Evolutionary conservation across 805 yeast species (phyloP).

Genomic region (Candida alai): DNA sequence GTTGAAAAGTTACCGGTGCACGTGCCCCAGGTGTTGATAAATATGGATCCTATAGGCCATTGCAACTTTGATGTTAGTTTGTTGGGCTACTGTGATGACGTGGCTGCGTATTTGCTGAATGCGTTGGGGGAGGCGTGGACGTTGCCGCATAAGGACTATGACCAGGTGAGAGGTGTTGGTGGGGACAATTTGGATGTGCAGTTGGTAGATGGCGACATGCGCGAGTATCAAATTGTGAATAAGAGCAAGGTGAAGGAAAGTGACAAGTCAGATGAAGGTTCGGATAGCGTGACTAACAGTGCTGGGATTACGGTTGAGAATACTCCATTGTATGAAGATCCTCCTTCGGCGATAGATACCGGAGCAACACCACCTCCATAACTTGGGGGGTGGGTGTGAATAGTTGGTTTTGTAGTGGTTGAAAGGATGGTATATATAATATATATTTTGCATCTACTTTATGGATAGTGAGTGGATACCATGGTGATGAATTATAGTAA

Average conservation of each 20-base stretch:
- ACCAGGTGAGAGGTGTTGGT: conserved; percentile 14
- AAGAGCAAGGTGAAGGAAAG: neutral
- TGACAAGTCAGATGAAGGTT: neutral
- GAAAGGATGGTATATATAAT: too few relatives aligned
- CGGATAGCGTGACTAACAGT: neutral
- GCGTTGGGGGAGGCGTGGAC: conserved; percentile 30
- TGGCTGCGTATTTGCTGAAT: conserved; percentile 30
- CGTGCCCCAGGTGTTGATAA: conserved; percentile 38
- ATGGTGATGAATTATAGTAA: too few relatives aligned
- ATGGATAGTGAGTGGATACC: too few relatives aligned
- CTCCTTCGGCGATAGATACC: neutral
- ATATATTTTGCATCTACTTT: too few relatives aligned
- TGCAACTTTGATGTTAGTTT: conserved; percentile 37
- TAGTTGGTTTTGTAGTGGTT: too few relatives aligned
- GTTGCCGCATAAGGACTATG: conserved; percentile 27
- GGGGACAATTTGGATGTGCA: conserved; percentile 12
- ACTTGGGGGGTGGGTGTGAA: too few relatives aligned
- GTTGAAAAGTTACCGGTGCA: conserved; percentile 29
- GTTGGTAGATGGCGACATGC: conserved; percentile 9
- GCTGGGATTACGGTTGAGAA: conserved; percentile 3
- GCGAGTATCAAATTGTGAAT: conserved; percentile 9
- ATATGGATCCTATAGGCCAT: conserved; percentile 33
- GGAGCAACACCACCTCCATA: too few relatives aligned
- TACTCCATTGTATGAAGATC: conserved; percentile 4
- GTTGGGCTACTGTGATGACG: conserved; percentile 40